These are phyloP conservation scores for Dothiorella sarmentorum DNA, from an alignment of 2,329 filamentous ascomycete species.

Conservation along the genomic window DNA sequence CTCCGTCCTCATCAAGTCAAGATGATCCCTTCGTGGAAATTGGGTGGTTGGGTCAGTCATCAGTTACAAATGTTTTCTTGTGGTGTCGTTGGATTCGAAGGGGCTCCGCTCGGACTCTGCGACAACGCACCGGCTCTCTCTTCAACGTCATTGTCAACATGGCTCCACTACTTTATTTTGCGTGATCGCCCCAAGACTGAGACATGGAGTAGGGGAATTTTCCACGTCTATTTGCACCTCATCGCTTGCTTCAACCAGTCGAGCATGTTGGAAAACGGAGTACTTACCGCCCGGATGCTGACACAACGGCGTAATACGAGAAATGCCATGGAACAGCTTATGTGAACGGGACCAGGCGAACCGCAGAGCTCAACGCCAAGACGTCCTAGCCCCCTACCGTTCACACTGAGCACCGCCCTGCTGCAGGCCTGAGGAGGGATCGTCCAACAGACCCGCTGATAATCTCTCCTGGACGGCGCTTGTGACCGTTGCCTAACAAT, in stretches of 20 bases:
- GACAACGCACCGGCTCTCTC: constrained; percentile 6
- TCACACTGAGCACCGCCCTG: background rate
- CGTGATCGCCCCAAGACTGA: background rate
- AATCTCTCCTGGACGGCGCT: constrained; percentile 8
- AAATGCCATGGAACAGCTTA: background rate
- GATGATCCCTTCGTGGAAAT: too few relatives aligned
- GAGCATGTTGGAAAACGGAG: too few relatives aligned
- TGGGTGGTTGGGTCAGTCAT: too few relatives aligned
- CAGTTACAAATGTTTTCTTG: too few relatives aligned
- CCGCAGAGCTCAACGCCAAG: background rate
- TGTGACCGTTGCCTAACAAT: constrained; percentile 2
- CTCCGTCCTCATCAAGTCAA: too few relatives aligned
- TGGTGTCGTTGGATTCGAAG: background rate
- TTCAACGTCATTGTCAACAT: background rate
- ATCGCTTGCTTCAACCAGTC: too few relatives aligned
- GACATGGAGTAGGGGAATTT: background rate
- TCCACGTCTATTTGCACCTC: background rate
- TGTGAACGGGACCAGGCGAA: background rate
- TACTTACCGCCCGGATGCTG: too few relatives aligned
- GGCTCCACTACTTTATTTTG: constrained; percentile 3
- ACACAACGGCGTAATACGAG: too few relatives aligned
- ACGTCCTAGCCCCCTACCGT: constrained; percentile 2
- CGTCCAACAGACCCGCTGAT: constrained; percentile 9
- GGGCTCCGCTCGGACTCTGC: constrained; percentile 1
- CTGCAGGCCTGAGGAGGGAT: constrained; percentile 5